Percentiles rank a stretch among this genome's conserved stretches.
phyloP scores from a whole-genome alignment of 805 yeast species.

The Yamadazyma laniorum region DNA sequence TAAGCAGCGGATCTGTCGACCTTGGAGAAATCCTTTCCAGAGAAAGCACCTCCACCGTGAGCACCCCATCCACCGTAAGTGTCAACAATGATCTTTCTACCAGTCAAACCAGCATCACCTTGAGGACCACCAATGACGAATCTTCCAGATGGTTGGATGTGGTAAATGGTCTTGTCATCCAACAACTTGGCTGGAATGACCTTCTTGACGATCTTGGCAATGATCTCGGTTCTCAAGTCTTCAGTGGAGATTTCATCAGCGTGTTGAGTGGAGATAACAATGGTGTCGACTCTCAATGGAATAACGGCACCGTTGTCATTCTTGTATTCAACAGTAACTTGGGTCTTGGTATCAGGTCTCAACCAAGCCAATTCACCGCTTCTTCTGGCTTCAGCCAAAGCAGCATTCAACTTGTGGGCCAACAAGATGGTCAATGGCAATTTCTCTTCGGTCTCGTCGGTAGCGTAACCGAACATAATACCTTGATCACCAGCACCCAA shows the following conservation, averaged over 20 bases:
- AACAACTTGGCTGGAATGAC: constrained; percentile 88
- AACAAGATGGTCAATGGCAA: constrained; percentile 92
- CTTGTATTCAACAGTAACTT: constrained; percentile 96
- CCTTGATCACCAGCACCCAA: constrained; percentile 99
- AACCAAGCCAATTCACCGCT: constrained; percentile 92
- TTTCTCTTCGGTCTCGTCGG: constrained; percentile 97
- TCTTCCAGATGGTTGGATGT: constrained; percentile 99
- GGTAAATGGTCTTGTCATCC: constrained; percentile 94
- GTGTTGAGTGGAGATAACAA: constrained; percentile 97
- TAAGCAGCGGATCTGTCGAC: constrained; percentile 99
- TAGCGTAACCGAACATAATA: constrained; percentile 99
- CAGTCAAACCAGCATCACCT: constrained; percentile 99
- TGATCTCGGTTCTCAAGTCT: constrained; percentile 78
- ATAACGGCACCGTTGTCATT: constrained; percentile 93
- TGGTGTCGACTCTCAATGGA: constrained; percentile 95
- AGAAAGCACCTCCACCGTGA: constrained; percentile 99
- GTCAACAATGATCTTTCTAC: constrained; percentile 99
- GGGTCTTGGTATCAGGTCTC: constrained; percentile 99
- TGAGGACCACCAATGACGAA: constrained; percentile 99
- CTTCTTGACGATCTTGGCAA: constrained; percentile 80
- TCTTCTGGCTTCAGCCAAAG: constrained; percentile 96
- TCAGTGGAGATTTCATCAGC: constrained; percentile 94
- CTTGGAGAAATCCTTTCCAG: constrained; percentile 99
- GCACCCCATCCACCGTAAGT: constrained; percentile 99
- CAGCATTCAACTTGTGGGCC: constrained; percentile 95